These are phyloP conservation scores for Cryphonectria radicalis DNA, from an alignment of 2,329 filamentous ascomycete genomes.

Conservation along the genomic window DNA sequence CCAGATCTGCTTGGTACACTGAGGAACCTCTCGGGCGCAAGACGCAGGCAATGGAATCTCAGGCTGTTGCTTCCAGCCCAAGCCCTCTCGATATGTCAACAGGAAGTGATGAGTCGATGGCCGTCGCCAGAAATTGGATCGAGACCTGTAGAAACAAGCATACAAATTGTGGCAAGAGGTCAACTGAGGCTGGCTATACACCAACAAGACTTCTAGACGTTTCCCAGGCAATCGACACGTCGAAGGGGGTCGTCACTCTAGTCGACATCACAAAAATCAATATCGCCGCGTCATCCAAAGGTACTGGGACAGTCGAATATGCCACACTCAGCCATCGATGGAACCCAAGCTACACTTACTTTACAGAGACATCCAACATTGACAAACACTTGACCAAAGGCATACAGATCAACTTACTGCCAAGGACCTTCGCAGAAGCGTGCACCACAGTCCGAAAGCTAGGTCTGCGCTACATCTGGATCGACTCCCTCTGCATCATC, in stretches of 20 bases:
- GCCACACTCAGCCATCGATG: constrained; percentile 10
- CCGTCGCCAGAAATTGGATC: background rate
- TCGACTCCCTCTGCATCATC: constrained; percentile 8
- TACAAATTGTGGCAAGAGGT: background rate
- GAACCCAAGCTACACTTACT: constrained; percentile 14
- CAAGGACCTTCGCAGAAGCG: constrained; percentile 13
- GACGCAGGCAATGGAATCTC: background rate
- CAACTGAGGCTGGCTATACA: background rate
- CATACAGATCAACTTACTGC: constrained; percentile 3
- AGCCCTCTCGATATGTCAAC: background rate
- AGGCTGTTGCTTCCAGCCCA: background rate
- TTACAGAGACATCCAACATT: constrained; percentile 11
- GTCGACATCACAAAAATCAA: no score
- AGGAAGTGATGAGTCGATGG: background rate
- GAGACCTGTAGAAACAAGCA: background rate
- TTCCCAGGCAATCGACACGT: background rate
- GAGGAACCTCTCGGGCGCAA: background rate
- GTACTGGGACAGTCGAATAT: constrained; percentile 21
- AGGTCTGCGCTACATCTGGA: constrained; percentile 19
- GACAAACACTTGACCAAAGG: constrained; percentile 1
- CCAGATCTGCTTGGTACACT: background rate
- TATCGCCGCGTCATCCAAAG: background rate
- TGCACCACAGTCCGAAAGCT: constrained; percentile 11
- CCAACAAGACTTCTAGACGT: background rate
- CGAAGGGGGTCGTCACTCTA: background rate